Evolutionary conservation across 2,329 filamentous ascomycete species (phyloP).

Genomic region (Talaromyces rugulosus): DNA sequence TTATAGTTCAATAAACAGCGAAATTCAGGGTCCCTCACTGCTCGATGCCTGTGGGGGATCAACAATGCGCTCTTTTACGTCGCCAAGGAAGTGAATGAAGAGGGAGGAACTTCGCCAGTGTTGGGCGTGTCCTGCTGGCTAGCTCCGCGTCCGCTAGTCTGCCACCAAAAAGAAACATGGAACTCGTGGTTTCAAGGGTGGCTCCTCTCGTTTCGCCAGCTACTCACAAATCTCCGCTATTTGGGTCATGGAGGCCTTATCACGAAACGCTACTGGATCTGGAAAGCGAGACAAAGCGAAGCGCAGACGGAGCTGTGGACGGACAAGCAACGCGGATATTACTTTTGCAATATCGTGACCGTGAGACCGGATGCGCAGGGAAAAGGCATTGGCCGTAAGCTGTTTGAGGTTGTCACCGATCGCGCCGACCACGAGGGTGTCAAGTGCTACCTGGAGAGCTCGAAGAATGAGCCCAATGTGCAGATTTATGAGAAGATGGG

Average conservation of each 20-base stretch:
- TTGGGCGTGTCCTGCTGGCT: conserved; percentile 72
- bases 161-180: conserved; percentile 55
- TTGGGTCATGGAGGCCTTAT: conserved; percentile 63
- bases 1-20: conserved; percentile 55
- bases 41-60: conserved; percentile 68
- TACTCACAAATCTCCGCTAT: conserved; percentile 63
- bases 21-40: conserved; percentile 60
- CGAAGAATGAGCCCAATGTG: conserved; percentile 63
- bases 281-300: conserved; percentile 62
- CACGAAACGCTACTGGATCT: conserved; percentile 65
- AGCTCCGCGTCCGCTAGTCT: conserved; percentile 54
- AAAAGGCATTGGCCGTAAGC: conserved; percentile 59
- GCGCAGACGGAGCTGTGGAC: conserved; percentile 62
- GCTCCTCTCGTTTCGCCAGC: conserved; percentile 62
- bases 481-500: conserved; percentile 67
- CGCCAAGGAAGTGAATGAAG: conserved; percentile 46
- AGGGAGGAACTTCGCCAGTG: conserved; percentile 39
- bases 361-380: conserved; percentile 63
- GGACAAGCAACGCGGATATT: conserved; percentile 60
- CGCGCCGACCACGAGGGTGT: conserved; percentile 61
- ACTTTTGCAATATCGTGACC: conserved; percentile 72
- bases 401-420: conserved; percentile 61
- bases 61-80: conserved; percentile 66
- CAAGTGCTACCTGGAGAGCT: conserved; percentile 68
- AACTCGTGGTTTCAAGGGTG: conserved; percentile 59